A percentile compares a stretch with the other conserved stretches of the same genome.
These are phyloP conservation scores for Nigrospora osmanthi DNA, from an alignment of 2,329 filamentous ascomycete species.

Conservation along the genomic window DNA sequence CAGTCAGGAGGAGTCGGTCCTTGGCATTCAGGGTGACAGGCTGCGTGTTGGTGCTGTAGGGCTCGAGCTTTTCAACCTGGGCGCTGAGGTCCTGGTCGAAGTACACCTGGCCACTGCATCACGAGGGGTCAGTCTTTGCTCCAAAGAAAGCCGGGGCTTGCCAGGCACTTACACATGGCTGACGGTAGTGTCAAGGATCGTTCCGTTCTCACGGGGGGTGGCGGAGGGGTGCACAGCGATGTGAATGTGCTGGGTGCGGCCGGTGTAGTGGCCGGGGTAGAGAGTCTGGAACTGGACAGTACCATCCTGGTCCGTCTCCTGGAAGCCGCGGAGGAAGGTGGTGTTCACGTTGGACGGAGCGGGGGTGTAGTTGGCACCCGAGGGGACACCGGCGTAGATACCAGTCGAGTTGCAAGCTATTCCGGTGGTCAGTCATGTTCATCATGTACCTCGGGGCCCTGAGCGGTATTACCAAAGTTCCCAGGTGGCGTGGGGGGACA, in stretches of 20 bases:
- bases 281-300: conserved; percentile 31
- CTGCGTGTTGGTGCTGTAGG: conserved; percentile 34
- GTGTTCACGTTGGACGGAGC: conserved; percentile 28
- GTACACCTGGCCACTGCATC: conserved; percentile 48
- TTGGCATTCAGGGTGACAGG: conserved; percentile 20
- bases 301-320: conserved; percentile 30
- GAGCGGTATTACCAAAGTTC: no score
- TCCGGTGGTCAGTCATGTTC: not conserved
- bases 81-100: conserved; percentile 52
- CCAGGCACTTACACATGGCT: conserved; percentile 36
- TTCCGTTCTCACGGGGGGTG: conserved; percentile 29
- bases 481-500: no score
- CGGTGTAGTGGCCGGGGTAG: conserved; percentile 35
- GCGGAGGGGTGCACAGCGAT: conserved; percentile 34
- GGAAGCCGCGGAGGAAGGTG: conserved; percentile 33
- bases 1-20: not conserved
- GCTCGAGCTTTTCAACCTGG: conserved; percentile 32
- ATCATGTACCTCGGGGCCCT: no score
- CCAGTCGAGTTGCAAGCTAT: conserved; percentile 32
- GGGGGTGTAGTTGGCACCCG: conserved; percentile 30
- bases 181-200: conserved; percentile 39
- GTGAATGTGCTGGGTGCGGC: conserved; percentile 40
- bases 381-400: conserved; percentile 37
- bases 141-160: no score
- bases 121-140: no score